These are phyloP conservation scores for Microbotryomycetes sp. DNA, from an alignment of 1,284 basidiomycete genomes.

Conservation along the genomic window DNA sequence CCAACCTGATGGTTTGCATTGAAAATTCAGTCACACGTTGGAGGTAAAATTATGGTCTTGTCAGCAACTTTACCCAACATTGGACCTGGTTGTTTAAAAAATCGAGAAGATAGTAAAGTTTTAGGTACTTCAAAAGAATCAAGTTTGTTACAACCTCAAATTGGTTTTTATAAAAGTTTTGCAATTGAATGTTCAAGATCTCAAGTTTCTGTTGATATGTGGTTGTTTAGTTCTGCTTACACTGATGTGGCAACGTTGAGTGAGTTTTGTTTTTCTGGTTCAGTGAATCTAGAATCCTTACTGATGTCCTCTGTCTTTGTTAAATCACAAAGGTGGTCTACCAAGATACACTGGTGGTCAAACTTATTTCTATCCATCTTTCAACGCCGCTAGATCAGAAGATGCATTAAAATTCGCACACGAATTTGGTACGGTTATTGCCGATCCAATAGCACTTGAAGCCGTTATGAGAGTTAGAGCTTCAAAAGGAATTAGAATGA, in stretches of 20 bases:
- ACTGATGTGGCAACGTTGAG: constrained; percentile 92
- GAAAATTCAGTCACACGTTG: constrained; percentile 67
- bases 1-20: neutral
- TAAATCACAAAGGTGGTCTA: constrained; percentile 59
- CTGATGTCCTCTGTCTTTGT: neutral
- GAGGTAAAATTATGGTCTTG: constrained; percentile 91
- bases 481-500: constrained; percentile 87
- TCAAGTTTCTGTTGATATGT: constrained; percentile 99
- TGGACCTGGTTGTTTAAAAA: constrained; percentile 88
- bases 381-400: constrained; percentile 88
- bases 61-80: constrained; percentile 79
- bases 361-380: constrained; percentile 97
- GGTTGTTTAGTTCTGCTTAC: constrained; percentile 87
- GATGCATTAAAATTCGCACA: constrained; percentile 97
- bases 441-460: constrained; percentile 92
- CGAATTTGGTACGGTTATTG: constrained; percentile 88
- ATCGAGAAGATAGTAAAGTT: constrained; percentile 92
- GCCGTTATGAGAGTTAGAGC: constrained; percentile 97
- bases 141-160: constrained; percentile 68
- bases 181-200: constrained; percentile 97
- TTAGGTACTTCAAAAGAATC: constrained; percentile 94
- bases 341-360: constrained; percentile 97
- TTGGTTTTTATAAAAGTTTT: constrained; percentile 96
- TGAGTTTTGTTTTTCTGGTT: constrained; percentile 41
- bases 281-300: too few relatives aligned